Evolutionary conservation across 1,284 basidiomycete genomes (phyloP).

Genomic region (Malassezia restricta): DNA sequence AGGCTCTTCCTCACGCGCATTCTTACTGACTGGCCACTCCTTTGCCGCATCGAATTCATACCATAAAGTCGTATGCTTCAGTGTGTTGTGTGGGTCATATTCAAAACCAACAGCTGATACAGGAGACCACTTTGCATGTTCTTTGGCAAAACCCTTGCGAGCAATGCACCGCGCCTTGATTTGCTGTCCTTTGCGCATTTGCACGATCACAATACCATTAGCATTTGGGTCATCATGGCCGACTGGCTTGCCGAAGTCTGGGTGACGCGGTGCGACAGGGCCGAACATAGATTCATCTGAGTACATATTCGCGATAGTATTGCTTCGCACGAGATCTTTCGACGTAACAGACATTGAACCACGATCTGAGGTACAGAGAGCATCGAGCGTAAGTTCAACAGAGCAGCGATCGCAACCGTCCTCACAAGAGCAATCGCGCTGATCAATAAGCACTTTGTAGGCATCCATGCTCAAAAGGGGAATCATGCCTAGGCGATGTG

Average conservation of each 20-base stretch:
- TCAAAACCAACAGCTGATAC: slow-evolving; percentile 89
- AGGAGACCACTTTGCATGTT: slow-evolving; percentile 98
- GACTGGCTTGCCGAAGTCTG: slow-evolving; percentile 71
- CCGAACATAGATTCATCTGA: slow-evolving; percentile 28
- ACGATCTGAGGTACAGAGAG: slow-evolving; percentile 53
- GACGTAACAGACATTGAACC: slow-evolving; percentile 69
- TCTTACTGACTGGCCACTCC: slow-evolving; percentile 40
- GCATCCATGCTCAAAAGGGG: slow-evolving; percentile 61
- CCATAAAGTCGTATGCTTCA: slow-evolving; percentile 93
- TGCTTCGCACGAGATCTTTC: slow-evolving; percentile 34
- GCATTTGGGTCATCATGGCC: slow-evolving; percentile 52
- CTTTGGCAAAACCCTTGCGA: slow-evolving; percentile 95
- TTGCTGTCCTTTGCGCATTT: slow-evolving; percentile 87
- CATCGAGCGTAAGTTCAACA: slow-evolving; percentile 61
- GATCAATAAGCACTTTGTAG: slow-evolving; percentile 33
- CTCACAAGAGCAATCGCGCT: slow-evolving; percentile 71
- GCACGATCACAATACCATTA: slow-evolving; percentile 63
- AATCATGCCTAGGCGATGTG: slow-evolving; percentile 87
- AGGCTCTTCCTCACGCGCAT: slow-evolving; percentile 40
- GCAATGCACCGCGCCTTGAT: slow-evolving; percentile 75
- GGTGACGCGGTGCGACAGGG: slow-evolving; percentile 43
- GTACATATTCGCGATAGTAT: slow-evolving; percentile 26
- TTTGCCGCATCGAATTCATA: slow-evolving; percentile 55
- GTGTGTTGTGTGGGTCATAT: slow-evolving; percentile 94
- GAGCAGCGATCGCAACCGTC: slow-evolving; percentile 68